Evolutionary conservation across 164 flowering plant species (phyloP).

Genomic region (Chimonanthus salicifolius): DNA sequence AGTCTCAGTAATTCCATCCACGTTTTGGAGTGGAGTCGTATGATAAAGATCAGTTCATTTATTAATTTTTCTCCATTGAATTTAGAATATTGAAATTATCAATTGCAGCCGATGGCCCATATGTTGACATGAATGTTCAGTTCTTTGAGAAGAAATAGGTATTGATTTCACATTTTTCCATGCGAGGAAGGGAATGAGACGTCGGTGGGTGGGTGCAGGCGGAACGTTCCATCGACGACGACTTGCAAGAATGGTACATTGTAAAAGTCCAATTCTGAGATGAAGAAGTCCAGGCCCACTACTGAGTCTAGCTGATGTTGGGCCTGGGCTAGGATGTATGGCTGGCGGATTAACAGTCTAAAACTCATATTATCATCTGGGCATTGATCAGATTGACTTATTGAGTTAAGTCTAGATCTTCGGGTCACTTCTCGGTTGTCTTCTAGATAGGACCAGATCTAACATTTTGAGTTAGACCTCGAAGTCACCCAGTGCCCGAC

Average conservation of each 20-base stretch:
- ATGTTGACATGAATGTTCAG: constrained; percentile 61
- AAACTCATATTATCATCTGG: too few relatives aligned
- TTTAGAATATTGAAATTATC: too few relatives aligned
- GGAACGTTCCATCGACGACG: constrained; percentile 64
- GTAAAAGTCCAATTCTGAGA: constrained; percentile 51
- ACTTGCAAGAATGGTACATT: constrained; percentile 58
- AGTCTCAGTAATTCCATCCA: too few relatives aligned
- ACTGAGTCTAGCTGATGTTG: constrained; percentile 57
- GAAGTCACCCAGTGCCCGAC: too few relatives aligned
- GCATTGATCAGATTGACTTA: too few relatives aligned
- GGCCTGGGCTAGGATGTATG: constrained; percentile 39
- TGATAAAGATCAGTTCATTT: too few relatives aligned
- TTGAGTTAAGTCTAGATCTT: too few relatives aligned
- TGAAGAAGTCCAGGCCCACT: constrained; percentile 57
- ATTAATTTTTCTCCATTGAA: too few relatives aligned
- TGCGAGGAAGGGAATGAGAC: constrained; percentile 72
- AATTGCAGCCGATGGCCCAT: constrained; percentile 79
- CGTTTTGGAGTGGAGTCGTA: too few relatives aligned
- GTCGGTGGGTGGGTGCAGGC: constrained; percentile 75
- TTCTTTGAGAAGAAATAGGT: constrained; percentile 73
- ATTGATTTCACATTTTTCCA: constrained; percentile 53
- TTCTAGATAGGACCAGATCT: too few relatives aligned
- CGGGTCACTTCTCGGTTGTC: too few relatives aligned
- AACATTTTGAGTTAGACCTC: too few relatives aligned
- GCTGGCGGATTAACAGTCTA: constrained; percentile 46